Evolutionary conservation across 2,329 filamentous ascomycete species (phyloP).

Genomic region (Neophaeococcomyces mojaviensis): DNA sequence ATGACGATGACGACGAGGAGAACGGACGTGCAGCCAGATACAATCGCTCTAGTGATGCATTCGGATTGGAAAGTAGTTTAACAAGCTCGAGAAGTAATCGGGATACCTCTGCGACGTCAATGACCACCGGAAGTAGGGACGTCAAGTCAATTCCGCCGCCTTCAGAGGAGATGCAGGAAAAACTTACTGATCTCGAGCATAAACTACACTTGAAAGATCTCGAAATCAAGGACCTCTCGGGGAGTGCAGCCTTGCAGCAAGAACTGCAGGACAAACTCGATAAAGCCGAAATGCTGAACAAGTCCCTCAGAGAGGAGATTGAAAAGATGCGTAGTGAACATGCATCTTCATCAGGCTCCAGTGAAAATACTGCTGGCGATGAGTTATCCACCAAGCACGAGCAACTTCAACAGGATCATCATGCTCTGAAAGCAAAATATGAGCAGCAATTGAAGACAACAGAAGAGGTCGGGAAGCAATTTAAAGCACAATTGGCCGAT

Average conservation of each 20-base stretch:
- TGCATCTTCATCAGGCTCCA: neutral
- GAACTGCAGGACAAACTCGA: conserved; percentile 73
- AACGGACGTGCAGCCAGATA: conserved; percentile 43
- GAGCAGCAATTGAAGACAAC: conserved; percentile 49
- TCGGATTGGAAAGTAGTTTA: conserved; percentile 49
- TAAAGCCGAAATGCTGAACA: conserved; percentile 50
- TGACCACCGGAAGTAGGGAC: conserved; percentile 44
- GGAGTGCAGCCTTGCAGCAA: conserved; percentile 63
- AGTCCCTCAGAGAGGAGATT: conserved; percentile 57
- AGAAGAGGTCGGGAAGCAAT: conserved; percentile 78
- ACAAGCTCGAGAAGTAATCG: conserved; percentile 34
- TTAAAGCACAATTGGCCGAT: conserved; percentile 73
- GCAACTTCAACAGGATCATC: conserved; percentile 35
- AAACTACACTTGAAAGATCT: conserved; percentile 63
- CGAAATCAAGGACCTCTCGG: conserved; percentile 42
- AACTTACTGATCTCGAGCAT: conserved; percentile 63
- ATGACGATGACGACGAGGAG: conserved; percentile 54
- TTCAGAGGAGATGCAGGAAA: conserved; percentile 65
- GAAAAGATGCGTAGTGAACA: conserved; percentile 31
- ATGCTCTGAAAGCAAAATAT: conserved; percentile 1
- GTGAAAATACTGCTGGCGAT: conserved; percentile 33
- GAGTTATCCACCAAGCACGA: conserved; percentile 56
- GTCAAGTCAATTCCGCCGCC: conserved; percentile 76
- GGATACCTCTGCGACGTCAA: conserved; percentile 42
- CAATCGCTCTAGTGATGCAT: conserved; percentile 55